These are phyloP conservation scores for Scenedesmus sp. DNA, from an alignment of 163 green algal species.

Conservation along the genomic window DNA sequence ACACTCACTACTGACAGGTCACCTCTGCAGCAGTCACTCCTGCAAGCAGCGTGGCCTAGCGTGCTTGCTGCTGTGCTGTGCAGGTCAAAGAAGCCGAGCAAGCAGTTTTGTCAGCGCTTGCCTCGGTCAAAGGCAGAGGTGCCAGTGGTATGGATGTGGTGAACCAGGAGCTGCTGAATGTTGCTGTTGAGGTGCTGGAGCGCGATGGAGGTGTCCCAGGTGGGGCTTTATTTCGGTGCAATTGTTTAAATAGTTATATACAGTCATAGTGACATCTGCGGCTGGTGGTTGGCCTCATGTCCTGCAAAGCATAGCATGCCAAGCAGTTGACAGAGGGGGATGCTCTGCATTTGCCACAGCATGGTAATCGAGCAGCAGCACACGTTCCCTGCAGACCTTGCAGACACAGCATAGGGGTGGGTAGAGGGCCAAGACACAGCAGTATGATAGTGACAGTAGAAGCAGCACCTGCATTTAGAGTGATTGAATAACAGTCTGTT, in stretches of 20 bases:
- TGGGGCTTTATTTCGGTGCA: not conserved
- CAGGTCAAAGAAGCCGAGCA: not conserved
- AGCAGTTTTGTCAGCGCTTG: not conserved
- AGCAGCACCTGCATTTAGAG: not conserved
- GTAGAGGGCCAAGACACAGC: too few relatives aligned
- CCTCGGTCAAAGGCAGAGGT: conserved; percentile 51
- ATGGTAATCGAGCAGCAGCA: not conserved
- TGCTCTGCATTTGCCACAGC: not conserved
- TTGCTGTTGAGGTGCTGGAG: conserved; percentile 57
- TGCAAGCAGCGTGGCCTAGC: not conserved
- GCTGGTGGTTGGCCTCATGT: not conserved
- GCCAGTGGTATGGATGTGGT: conserved; percentile 49
- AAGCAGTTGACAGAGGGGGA: not conserved
- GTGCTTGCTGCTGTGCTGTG: not conserved
- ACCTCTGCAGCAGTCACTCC: not conserved
- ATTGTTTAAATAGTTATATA: not conserved
- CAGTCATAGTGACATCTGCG: not conserved
- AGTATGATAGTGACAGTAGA: not conserved
- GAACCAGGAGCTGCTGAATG: conserved; percentile 45
- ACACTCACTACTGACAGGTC: conserved; percentile 5
- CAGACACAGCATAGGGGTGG: too few relatives aligned
- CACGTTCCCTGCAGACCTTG: too few relatives aligned
- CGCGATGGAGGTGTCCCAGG: conserved; percentile 56
- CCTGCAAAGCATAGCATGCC: not conserved
- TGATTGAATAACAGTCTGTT: not conserved